phyloP scores from a whole-genome alignment of 1,284 basidiomycete genomes.

The Cryptococcus sp. region DNA sequence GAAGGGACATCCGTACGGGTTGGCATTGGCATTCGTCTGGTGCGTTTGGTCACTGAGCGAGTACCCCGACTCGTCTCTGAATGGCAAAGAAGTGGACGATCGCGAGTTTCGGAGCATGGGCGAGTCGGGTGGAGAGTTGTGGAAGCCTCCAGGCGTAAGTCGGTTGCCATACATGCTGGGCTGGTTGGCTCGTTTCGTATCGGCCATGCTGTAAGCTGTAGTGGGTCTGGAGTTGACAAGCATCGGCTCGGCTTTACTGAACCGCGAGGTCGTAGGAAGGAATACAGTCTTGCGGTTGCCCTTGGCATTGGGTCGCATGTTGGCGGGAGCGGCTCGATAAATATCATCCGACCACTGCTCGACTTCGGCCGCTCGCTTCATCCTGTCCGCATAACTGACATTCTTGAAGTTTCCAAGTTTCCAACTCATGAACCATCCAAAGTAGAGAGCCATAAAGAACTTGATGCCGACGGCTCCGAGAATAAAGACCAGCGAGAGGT shows the following conservation, averaged over 20 bases:
- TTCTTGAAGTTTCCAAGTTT: conserved; percentile 86
- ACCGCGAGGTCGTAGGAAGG: conserved; percentile 77
- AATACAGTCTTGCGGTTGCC: conserved; percentile 53
- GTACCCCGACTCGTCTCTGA: conserved; percentile 42
- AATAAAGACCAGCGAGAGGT: conserved; percentile 94
- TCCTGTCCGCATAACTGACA: conserved; percentile 92
- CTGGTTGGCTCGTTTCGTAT: conserved; percentile 18
- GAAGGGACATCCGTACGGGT: conserved; percentile 67
- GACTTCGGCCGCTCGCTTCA: conserved; percentile 83
- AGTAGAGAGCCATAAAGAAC: conserved; percentile 94
- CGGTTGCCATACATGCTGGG: conserved; percentile 46
- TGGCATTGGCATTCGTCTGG: too few relatives aligned
- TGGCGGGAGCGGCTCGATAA: conserved; percentile 85
- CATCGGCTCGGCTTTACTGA: conserved; percentile 67
- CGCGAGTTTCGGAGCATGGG: conserved; percentile 69
- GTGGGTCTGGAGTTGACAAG: conserved; percentile 63
- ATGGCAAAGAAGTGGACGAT: conserved; percentile 72
- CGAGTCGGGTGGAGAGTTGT: conserved; percentile 66
- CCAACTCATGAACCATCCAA: conserved; percentile 96
- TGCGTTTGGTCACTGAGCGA: conserved; percentile 36
- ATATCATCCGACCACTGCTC: conserved; percentile 97
- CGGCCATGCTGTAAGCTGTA: conserved; percentile 62
- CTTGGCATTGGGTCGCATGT: conserved; percentile 83
- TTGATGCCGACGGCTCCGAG: conserved; percentile 93
- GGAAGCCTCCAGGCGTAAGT: conserved; percentile 32